Percentiles rank a stretch among this genome's conserved stretches.
Evolutionary conservation across 345 rosid genomes (phyloP).

Genomic region (Ceriops decandra): DNA sequence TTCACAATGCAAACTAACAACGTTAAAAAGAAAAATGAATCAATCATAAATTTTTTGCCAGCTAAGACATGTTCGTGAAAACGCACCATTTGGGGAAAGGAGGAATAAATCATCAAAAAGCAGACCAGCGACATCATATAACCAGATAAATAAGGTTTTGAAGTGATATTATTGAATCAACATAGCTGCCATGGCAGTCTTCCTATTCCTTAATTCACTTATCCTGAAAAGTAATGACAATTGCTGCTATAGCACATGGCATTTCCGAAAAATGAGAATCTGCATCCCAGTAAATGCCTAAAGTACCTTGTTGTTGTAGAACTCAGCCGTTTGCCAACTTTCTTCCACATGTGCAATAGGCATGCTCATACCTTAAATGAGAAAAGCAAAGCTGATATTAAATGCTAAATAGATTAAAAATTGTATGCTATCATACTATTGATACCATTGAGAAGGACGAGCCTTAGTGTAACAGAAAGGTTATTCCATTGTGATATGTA

Average conservation of each 20-base stretch:
- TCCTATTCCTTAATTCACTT: neutral
- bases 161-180: neutral
- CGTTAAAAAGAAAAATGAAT: slow-evolving; percentile 16
- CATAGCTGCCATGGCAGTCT: neutral
- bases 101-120: too few relatives aligned
- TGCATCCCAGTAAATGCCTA: neutral
- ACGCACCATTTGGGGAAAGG: too few relatives aligned
- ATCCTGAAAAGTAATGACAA: neutral
- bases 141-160: neutral
- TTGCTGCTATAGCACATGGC: neutral
- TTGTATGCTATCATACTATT: neutral
- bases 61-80: neutral
- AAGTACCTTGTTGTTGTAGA: slow-evolving; percentile 91
- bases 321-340: slow-evolving; percentile 98
- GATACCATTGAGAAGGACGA: neutral
- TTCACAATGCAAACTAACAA: slow-evolving; percentile 5
- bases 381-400: slow-evolving; percentile 14
- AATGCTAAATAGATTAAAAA: neutral
- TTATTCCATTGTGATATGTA: too few relatives aligned
- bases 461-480: too few relatives aligned
- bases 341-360: slow-evolving; percentile 97
- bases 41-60: neutral
- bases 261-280: slow-evolving; percentile 1
- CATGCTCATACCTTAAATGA: slow-evolving; percentile 86
- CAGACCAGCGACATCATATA: neutral